Base-by-base conservation (phyloP, 2,329 filamentous ascomycete genomes). In the Fusarium buharicum region DNA sequence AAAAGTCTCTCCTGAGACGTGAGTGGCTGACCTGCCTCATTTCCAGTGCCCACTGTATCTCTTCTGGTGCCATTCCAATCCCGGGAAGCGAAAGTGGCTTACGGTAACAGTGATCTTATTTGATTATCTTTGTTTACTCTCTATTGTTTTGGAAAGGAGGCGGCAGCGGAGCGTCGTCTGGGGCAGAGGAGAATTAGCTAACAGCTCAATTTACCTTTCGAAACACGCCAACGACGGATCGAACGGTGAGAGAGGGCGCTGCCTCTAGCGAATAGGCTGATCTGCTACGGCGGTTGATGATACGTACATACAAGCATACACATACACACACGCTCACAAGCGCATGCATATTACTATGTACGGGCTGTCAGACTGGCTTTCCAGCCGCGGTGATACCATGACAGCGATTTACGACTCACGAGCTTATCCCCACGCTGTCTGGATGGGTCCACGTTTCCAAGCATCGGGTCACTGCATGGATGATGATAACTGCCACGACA, bases 61-160 rank as follows among this genome's bases (percentile, higher is more conserved):
- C 36, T 34, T 27, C 47, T 33, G 48, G 41, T n/a, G 38, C 45
- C 55, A 49, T 60, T 60, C 46, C 46, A 59, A 24, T 24, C 8
- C 30, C 39, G 47, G 36, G 40, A 59, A 49, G 59, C 59, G 62
- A 66, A 37, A 66, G 62, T 66, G 24, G 44, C 31, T 43, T 31
- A 31, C 17, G 36, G 17, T 37, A 37, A 18, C 11, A 11, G n/a
- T 36, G 22, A 55, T 59, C 33, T 59, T 55, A 59, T 59, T 59
- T 59, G 56, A 40, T 33, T 40, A 52, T 36, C 11, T 36, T 36
- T 38, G 22, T 24, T 24, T 3, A 24, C 22, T 47, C 48, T 51
- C 64, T 64, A 53, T 38, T 57, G 61, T 59, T 59, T 64, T 62
- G 55, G 38, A 50, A 62, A 66, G 44, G 54, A 62, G 62, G 58